Percentiles rank a stretch among this genome's conserved stretches.
Conservation (phyloP, 805 yeast species). For the Starmerella stigmatis region DNA sequence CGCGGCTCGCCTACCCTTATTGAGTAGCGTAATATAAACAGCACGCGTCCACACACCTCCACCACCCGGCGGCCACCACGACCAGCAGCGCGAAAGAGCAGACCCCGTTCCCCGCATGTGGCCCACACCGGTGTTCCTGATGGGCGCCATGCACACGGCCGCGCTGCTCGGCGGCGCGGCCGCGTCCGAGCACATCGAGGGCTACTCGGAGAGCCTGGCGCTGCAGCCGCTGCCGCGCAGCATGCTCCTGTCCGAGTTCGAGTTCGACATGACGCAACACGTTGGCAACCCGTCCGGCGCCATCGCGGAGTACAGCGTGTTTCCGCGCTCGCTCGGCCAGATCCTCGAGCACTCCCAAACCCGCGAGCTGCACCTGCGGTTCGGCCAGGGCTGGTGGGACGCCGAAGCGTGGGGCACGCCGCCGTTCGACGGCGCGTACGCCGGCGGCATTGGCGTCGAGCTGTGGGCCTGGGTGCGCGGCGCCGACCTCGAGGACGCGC, state of each 20-base stretch:
- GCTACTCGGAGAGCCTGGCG: constrained; percentile 49
- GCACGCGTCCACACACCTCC: too few relatives aligned
- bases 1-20: too few relatives aligned
- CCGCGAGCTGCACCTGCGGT: constrained; percentile 69
- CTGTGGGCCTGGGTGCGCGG: constrained; percentile 81
- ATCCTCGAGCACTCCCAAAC: constrained; percentile 55
- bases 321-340: constrained; percentile 76
- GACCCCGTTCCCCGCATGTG: too few relatives aligned
- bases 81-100: too few relatives aligned
- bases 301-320: constrained; percentile 32
- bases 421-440: constrained; percentile 56
- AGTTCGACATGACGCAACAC: constrained; percentile 36
- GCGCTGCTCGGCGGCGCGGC: neutral
- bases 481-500: constrained; percentile 42
- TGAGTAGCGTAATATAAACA: too few relatives aligned
- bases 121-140: neutral
- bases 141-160: neutral
- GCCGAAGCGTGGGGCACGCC: constrained; percentile 74
- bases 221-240: constrained; percentile 67
- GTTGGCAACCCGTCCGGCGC: neutral
- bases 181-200: neutral
- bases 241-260: constrained; percentile 57
- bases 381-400: constrained; percentile 95
- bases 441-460: constrained; percentile 96
- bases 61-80: too few relatives aligned